Conservation (phyloP, 345 rosid genomes). For the Luvunga scandens region DNA sequence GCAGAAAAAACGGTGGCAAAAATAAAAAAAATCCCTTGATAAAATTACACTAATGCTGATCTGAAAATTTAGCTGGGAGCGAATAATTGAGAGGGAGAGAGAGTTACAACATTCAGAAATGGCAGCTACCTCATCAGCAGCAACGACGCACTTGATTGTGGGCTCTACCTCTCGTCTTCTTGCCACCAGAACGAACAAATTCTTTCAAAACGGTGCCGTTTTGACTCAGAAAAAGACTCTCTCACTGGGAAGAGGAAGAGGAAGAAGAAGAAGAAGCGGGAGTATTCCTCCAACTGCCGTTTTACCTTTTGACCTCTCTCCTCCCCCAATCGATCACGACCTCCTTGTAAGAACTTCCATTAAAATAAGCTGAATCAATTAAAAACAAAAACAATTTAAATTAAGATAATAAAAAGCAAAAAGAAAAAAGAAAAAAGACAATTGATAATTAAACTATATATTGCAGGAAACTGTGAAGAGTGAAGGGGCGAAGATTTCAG, state of each 20-base stretch:
- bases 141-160: conserved; percentile 17
- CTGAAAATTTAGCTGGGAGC: too few relatives aligned
- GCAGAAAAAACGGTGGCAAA: too few relatives aligned
- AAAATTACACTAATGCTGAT: too few relatives aligned
- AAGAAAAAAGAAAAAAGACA: too few relatives aligned
- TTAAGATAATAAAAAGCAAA: background rate
- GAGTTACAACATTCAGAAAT: conserved; percentile 6
- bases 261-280: background rate
- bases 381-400: background rate
- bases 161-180: conserved; percentile 20
- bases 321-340: conserved; percentile 90
- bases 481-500: conserved; percentile 72
- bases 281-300: conserved; percentile 34
- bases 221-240: conserved; percentile 14
- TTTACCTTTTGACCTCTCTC: conserved; percentile 65
- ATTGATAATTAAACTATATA: background rate
- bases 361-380: background rate
- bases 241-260: conserved; percentile 7
- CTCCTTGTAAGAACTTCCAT: conserved; percentile 39
- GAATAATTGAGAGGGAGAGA: background rate
- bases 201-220: conserved; percentile 5
- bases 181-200: conserved; percentile 8
- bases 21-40: too few relatives aligned
- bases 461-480: conserved; percentile 54
- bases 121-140: conserved; percentile 23